phyloP scores from a whole-genome alignment of 331 rosid species.

The Acacia concinna region DNA sequence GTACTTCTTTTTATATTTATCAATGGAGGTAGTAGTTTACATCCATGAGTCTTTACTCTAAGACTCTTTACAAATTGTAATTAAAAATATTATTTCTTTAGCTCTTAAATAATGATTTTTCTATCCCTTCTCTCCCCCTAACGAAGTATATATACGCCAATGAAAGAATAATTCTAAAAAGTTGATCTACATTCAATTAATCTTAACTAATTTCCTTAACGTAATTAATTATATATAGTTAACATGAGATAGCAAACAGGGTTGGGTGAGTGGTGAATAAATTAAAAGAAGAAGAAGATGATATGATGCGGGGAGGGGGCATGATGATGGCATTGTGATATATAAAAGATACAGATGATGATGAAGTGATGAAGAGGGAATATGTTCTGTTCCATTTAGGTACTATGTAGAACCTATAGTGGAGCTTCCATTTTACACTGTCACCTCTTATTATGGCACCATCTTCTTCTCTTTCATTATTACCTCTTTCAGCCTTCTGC shows the following conservation, averaged over 20 bases:
- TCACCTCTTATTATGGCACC: slow-evolving; percentile 57
- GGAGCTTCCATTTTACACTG: slow-evolving; percentile 59
- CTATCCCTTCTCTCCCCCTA: not conserved
- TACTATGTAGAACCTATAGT: slow-evolving; percentile 49
- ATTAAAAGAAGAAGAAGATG: not conserved
- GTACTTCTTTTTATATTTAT: too few relatives aligned
- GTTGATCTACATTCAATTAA: too few relatives aligned
- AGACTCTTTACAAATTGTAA: too few relatives aligned
- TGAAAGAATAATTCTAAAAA: too few relatives aligned
- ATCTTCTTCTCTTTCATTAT: slow-evolving; percentile 6
- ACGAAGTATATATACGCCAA: not conserved
- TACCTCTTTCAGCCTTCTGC: not conserved
- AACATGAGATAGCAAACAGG: not conserved
- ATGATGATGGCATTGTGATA: slow-evolving; percentile 46
- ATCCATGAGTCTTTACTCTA: too few relatives aligned
- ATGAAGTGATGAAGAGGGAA: slow-evolving; percentile 35
- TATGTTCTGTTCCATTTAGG: slow-evolving; percentile 54
- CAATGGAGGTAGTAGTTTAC: too few relatives aligned
- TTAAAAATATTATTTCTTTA: too few relatives aligned
- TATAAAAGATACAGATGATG: slow-evolving; percentile 28
- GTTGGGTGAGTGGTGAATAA: slow-evolving; percentile 11
- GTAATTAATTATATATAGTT: too few relatives aligned
- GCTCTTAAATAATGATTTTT: not conserved
- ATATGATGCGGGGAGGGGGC: slow-evolving; percentile 34
- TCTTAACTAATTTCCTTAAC: too few relatives aligned